phyloP scores from a whole-genome alignment of 306 rosid genomes.

The Rubus idaeus region DNA sequence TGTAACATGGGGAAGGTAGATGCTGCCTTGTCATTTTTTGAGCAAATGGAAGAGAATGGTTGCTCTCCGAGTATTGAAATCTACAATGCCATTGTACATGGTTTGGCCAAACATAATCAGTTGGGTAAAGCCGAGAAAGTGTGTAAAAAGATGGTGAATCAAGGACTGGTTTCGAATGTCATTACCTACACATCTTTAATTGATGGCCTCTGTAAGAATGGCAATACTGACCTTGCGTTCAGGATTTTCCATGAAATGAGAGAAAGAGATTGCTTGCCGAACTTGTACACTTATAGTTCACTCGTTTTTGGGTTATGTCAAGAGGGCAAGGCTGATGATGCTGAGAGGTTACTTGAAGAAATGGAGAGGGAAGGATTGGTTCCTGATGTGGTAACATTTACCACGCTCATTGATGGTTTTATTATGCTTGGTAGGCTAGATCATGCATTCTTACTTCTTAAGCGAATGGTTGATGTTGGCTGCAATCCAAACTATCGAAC shows the following conservation, averaged over 20 bases:
- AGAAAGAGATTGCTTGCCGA: constrained; percentile 35
- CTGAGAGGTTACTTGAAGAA: constrained; percentile 40
- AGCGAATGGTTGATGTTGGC: constrained; percentile 34
- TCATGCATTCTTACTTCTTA: constrained; percentile 36
- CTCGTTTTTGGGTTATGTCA: constrained; percentile 44
- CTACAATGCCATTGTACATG: constrained; percentile 43
- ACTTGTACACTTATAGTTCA: constrained; percentile 41
- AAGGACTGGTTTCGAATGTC: constrained; percentile 39
- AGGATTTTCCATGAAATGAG: constrained; percentile 43
- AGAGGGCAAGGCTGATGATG: constrained; percentile 42
- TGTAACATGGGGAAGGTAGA: constrained; percentile 30
- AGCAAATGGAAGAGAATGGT: constrained; percentile 38
- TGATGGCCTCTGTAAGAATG: constrained; percentile 41
- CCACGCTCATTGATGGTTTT: constrained; percentile 47
- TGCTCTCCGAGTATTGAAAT: constrained; percentile 33
- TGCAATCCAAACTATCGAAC: constrained; percentile 46
- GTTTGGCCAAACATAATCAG: constrained; percentile 34
- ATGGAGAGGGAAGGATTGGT: constrained; percentile 37
- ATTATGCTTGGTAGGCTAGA: constrained; percentile 40
- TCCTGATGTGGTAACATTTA: constrained; percentile 47
- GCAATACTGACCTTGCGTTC: constrained; percentile 38
- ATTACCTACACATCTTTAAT: constrained; percentile 43
- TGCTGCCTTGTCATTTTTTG: constrained; percentile 31
- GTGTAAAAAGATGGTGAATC: constrained; percentile 29
- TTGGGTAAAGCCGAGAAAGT: constrained; percentile 30